Evolutionary conservation across 2,329 filamentous ascomycete genomes (phyloP), one percentile per base, ranked within the genome.

Genomic region (Phyllosticta citriasiana): DNA sequence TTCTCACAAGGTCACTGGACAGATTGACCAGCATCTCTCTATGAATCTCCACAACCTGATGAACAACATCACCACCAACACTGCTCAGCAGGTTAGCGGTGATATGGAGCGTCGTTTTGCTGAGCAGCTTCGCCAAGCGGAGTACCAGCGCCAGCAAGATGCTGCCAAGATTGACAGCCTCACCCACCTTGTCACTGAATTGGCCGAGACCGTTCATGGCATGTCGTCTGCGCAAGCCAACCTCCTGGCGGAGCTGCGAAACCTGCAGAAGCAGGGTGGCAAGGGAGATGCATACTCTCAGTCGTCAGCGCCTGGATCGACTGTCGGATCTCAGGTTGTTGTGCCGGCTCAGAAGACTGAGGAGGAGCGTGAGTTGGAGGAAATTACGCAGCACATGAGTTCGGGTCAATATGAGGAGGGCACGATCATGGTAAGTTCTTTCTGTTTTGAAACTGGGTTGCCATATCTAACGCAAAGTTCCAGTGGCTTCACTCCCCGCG

Each of bases 141-240:
- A 84, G 62, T 63, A 70, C 2, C 79, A 82, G 67, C 81, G 79
- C 60, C 77, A 77, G 56, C 74, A 78, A 53, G 83, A 86, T 65
- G 75, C 77, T 59, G 77, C 79, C 65, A 91, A 91, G 80, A 87
- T 92, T 62, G 84, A 88, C 59, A 83, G 89, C 68, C 79, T 93
- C n/a, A 80, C 86, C 7, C 80, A 81, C 14, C 80, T 89, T 30
- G 84, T 90, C 4, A 82, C 81, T 33, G 82, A 83, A 25, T 78
- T 92, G 62, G 83, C 85, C 2, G 84, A 87, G 64, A 89, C 86
- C 53, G 80, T 93, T 25, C 83, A 84, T 50, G 82, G 82, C 12
- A 86, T 93, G 85, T 85, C 85, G 4, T 76, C 83, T 4, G 81
- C 82, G 1, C 88, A 92, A 73, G 76, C 82, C 3, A 82, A 88